Base-by-base conservation (phyloP, 257 asterid species). In the Nicotiana otophora region DNA sequence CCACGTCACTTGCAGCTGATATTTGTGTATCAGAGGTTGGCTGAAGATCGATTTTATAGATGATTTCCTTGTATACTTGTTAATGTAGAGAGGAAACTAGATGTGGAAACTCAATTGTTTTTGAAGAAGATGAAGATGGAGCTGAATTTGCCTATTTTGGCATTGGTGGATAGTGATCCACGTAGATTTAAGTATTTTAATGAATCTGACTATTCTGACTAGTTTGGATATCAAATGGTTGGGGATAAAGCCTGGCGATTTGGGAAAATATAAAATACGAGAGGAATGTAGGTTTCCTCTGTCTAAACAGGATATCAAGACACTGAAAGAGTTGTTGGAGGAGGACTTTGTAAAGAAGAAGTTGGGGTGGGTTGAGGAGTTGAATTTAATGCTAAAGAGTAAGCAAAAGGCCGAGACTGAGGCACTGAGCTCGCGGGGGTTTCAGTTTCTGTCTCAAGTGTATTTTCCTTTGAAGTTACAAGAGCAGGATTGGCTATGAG, bases 301-400 rank as follows among this genome's bases (percentile, higher is more conserved):
- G 98, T 90, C 97, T 0, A 97, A 95, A 86, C 86, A 83, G 87
- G 98, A 95, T 91, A 92, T 95, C 20, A 93, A 95, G 91, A 91
- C 98, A 0, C 97, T 97, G 83, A 91, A 87, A 85, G 98, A 95
- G 87, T 55, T 95, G 89, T 82, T 95, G 92, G 97, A 92, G 85
- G 98, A 93, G 89, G 98, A 95, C 83, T 95, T 95, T 39, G 98
- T 93, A 92, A 95, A 95, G 94, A 95, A 93, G 91, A 95, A 95
- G 81, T 91, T 92, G 0, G 97, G 95, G 5, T 95, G 98, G 98
- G 98, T 92, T 26, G 97, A 93, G 84, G 98, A 95, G 89, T 85
- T 95, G 89, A 92, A 90, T 84, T 51, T 95, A 81, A 95, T 93
- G 97, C 97, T 95, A 84, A 95, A 93, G 85, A 87, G 92, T 36